These are phyloP conservation scores for Yamadazyma oceani DNA, from an alignment of 1,139 yeast species.

Conservation along the genomic window DNA sequence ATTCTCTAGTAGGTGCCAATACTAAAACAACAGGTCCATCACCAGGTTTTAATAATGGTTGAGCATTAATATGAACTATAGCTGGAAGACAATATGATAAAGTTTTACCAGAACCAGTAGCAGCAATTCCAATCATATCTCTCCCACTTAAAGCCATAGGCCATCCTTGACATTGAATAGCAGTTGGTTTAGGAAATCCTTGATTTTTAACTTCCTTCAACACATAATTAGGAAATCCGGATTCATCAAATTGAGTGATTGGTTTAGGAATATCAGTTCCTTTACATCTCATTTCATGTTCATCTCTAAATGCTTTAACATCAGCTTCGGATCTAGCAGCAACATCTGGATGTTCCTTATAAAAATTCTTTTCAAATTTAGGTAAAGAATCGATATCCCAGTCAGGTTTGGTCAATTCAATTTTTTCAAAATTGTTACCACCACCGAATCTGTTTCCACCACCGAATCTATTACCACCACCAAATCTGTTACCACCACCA, in stretches of 20 bases:
- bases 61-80: slow-evolving; percentile 97
- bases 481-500: slow-evolving; percentile 7
- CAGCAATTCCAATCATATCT: slow-evolving; percentile 98
- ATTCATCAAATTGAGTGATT: slow-evolving; percentile 88
- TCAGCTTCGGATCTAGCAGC: slow-evolving; percentile 73
- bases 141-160: slow-evolving; percentile 99
- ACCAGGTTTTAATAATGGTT: slow-evolving; percentile 86
- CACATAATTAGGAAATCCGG: slow-evolving; percentile 95
- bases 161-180: slow-evolving; percentile 99
- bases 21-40: slow-evolving; percentile 98
- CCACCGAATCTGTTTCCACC: slow-evolving; percentile 28
- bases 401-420: slow-evolving; percentile 64
- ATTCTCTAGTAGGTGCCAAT: slow-evolving; percentile 97
- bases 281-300: slow-evolving; percentile 78
- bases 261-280: slow-evolving; percentile 95
- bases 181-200: slow-evolving; percentile 93
- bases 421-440: slow-evolving; percentile 43
- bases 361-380: slow-evolving; percentile 92
- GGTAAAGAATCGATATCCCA: slow-evolving; percentile 82
- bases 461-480: slow-evolving; percentile 13
- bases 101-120: slow-evolving; percentile 99
- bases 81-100: slow-evolving; percentile 95
- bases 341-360: slow-evolving; percentile 80
- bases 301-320: slow-evolving; percentile 70
- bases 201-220: slow-evolving; percentile 84